A percentile compares a stretch with the other conserved stretches of the same genome.
These are phyloP conservation scores for Smithsoniella earleae DNA, from an alignment of 163 green algal genomes.

Conservation along the genomic window DNA sequence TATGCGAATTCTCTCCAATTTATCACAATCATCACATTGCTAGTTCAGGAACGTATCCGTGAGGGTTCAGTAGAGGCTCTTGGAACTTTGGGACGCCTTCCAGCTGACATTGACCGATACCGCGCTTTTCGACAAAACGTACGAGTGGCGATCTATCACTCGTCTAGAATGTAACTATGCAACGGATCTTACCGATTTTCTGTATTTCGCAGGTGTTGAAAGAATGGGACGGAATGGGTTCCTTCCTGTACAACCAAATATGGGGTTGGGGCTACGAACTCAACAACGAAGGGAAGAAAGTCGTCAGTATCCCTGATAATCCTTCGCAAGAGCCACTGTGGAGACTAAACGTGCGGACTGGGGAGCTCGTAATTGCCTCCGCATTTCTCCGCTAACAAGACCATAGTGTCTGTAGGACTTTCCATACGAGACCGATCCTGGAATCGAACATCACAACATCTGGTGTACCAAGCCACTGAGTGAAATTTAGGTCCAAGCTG, in stretches of 20 bases:
- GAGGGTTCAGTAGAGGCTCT: background rate
- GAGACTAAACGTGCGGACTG: conserved; percentile 6
- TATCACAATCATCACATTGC: too few relatives aligned
- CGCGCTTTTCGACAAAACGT: background rate
- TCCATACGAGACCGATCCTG: conserved; percentile 38
- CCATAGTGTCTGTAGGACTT: conserved; percentile 38
- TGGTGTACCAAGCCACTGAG: conserved; percentile 38
- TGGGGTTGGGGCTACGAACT: background rate
- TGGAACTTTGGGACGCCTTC: background rate
- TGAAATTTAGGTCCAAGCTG: conserved; percentile 21
- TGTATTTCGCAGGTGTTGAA: conserved; percentile 12
- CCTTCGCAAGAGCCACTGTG: conserved; percentile 8
- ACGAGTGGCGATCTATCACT: background rate
- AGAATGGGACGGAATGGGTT: conserved; percentile 26
- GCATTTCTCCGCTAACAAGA: background rate
- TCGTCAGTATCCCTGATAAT: background rate
- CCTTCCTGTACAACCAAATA: conserved; percentile 21
- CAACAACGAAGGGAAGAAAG: background rate
- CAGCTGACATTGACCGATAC: background rate
- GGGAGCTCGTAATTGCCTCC: background rate
- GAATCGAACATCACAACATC: conserved; percentile 38
- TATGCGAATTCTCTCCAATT: too few relatives aligned
- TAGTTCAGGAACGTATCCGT: too few relatives aligned
- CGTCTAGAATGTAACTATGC: too few relatives aligned
- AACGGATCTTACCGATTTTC: too few relatives aligned